These are phyloP conservation scores for Elongisporangium prolatum DNA, from an alignment of 352 stramenopile genomes.

Conservation along the genomic window DNA sequence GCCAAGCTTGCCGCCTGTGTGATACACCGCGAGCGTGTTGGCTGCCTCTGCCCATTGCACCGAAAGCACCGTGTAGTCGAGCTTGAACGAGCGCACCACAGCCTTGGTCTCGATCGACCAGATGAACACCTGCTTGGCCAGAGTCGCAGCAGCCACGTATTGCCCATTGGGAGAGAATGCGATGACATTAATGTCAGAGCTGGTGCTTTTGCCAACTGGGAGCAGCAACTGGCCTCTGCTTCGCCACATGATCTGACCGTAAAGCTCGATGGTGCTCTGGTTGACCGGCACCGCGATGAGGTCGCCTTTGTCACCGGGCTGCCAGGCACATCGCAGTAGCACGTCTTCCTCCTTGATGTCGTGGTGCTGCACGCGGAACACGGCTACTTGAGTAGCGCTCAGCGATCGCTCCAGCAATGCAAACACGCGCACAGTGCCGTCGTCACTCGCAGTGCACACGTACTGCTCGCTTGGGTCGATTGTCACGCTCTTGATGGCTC, in stretches of 20 bases:
- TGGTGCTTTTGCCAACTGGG: slow-evolving; percentile 48
- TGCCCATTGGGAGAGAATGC: slow-evolving; percentile 78
- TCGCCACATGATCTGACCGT: slow-evolving; percentile 41
- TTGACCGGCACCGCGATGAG: slow-evolving; percentile 62
- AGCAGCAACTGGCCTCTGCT: slow-evolving; percentile 38
- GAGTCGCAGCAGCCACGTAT: slow-evolving; percentile 62
- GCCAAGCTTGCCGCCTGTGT: slow-evolving; percentile 52
- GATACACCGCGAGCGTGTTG: slow-evolving; percentile 54
- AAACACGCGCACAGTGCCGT: slow-evolving; percentile 70
- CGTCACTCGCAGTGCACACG: slow-evolving; percentile 61
- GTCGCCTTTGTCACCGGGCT: slow-evolving; percentile 15
- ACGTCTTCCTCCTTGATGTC: slow-evolving; percentile 65
- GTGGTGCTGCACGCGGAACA: slow-evolving; percentile 51
- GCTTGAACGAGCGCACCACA: slow-evolving; percentile 48
- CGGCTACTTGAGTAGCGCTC: slow-evolving; percentile 33
- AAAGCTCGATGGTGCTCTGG: slow-evolving; percentile 67
- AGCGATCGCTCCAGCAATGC: slow-evolving; percentile 33
- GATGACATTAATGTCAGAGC: slow-evolving; percentile 61
- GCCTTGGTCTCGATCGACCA: slow-evolving; percentile 51
- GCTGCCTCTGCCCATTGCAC: slow-evolving; percentile 55
- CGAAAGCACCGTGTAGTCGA: slow-evolving; percentile 50
- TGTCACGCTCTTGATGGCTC: slow-evolving; percentile 66
- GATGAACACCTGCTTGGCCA: slow-evolving; percentile 70
- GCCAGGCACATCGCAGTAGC: slow-evolving; percentile 60
- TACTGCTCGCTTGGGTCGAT: slow-evolving; percentile 63